Base-by-base conservation (phyloP, 306 rosid species). In the Cucurbita argyrosperma region DNA sequence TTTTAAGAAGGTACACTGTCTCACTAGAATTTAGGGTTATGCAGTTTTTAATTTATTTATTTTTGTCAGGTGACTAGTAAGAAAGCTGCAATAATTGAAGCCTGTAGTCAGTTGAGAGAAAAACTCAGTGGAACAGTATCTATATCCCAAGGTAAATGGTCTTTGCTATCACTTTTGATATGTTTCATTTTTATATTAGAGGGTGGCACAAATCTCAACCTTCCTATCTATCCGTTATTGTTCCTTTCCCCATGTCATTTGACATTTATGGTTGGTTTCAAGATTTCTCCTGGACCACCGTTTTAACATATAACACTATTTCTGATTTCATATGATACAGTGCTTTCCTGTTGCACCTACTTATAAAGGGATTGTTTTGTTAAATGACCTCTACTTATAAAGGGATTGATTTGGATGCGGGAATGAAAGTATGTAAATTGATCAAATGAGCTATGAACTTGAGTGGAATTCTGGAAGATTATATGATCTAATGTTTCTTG, bases 11-110 rank as follows among this genome's bases (percentile, higher is more conserved):
- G 35, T 72, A 10, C 69, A 14, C 0, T 7, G n/a, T 12, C 6
- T 39, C 53, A 39, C 60, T 16, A 40, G 62, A 37, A 53, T 38
- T 55, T 23, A 18, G 23, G 37, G 51, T 26, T 55, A 23, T 43
- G 52, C 76, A 18, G 8, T 53, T 40, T 56, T 54, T 68, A 61
- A 23, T 50, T 35, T 76, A 73, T 53, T 63, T 72, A 59, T 62
- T 77, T 60, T 76, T 72, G 57, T 21, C 51, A 91, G 99, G 99
- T 95, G 72, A 91, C 99, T 60, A 79, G 87, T 76, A 91, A 95
- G 82, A 95, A 95, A 83, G 91, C 92, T 1, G 84, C 92, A 16
- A 82, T 85, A 81, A 91, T 95, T 57, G 96, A 89, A 85, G 80
- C 84, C 55, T 77, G 77, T 82, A 80, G 79, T 83, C 88, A 79